These are phyloP conservation scores for Edaphochlamys debaryana DNA, from an alignment of 139 green algal genomes.

Conservation along the genomic window DNA sequence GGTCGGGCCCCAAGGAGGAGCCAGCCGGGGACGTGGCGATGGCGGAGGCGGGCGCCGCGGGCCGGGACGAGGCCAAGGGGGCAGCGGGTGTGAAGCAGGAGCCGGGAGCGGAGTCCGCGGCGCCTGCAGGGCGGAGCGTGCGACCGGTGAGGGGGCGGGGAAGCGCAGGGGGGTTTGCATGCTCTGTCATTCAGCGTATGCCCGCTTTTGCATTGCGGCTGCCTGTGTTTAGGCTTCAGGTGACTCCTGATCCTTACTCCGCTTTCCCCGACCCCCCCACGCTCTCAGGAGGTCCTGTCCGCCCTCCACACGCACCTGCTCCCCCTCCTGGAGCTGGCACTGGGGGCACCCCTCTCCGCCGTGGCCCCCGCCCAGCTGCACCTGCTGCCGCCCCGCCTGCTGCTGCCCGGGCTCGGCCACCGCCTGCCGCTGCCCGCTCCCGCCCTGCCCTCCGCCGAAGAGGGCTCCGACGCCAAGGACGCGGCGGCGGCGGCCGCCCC, in stretches of 20 bases:
- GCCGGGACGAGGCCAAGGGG: too few relatives aligned
- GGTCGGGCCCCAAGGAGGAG: background rate
- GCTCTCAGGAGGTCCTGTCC: conserved; percentile 7
- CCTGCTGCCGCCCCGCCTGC: conserved; percentile 2
- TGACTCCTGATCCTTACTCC: too few relatives aligned
- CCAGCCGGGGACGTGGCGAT: background rate
- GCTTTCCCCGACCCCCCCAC: too few relatives aligned
- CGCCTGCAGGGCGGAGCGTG: background rate
- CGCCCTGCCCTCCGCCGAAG: background rate
- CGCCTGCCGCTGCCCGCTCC: background rate
- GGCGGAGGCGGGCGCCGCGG: too few relatives aligned
- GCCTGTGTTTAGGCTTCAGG: too few relatives aligned
- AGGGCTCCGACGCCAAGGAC: background rate
- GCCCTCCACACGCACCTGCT: conserved; percentile 31
- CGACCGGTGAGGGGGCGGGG: too few relatives aligned
- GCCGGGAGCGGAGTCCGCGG: background rate
- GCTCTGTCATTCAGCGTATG: too few relatives aligned
- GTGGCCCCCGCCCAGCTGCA: background rate
- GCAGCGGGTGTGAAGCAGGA: background rate
- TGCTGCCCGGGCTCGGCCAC: background rate
- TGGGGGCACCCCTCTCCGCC: background rate
- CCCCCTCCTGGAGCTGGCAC: conserved; percentile 28
- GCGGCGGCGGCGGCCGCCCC: background rate
- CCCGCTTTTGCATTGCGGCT: too few relatives aligned
- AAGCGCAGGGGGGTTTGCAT: too few relatives aligned